Base-by-base conservation (phyloP, 305 asterid genomes). In the Fraxinus sp. region DNA sequence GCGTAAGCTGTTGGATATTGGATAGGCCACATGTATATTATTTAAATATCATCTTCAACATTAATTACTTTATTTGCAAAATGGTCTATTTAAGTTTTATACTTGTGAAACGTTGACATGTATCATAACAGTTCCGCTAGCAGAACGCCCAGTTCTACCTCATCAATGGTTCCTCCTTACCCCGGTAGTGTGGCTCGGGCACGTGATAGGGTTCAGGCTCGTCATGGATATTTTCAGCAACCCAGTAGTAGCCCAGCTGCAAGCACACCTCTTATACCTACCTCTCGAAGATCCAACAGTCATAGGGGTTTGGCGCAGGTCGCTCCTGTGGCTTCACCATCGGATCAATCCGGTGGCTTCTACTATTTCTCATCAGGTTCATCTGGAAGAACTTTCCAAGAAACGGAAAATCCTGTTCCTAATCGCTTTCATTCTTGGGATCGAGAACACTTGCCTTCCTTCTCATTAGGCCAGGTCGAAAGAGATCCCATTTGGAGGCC, bases 121-220 rank as follows among this genome's bases (percentile, higher is more conserved):
- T 76, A 74, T 80, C 64, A 49, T 76, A 30, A 78, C 91, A 92
- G 98, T 83, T 88, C 93, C 71, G 85, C 91, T 75, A 85, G 93
- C 70, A 88, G 98, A 89, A 91, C 90, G 80, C 94, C 93, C 79
- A 90, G 87, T 85, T 89, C 95, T 13, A 83, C 92, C 76, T 82
- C 95, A 80, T 80, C 94, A 30, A 83, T 87, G 83, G 81, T 88
- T 39, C 94, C 95, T 80, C 89, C 89, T 24, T 88, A 90, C 87
- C 91, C 91, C 2, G 93, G 92, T 71, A 83, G 86, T 76, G 90
- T 85, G 71, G 81, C 89, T 18, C 89, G 94, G 76, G 62, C 90
- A 59, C 95, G 92, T 72, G 92, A 90, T 78, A 93, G 92, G 20
- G 86, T 89, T 75, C 87, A 90, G 37, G 88, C 92, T 81, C 92